Conservation (phyloP, 768 basidiomycete genomes). For the Lentinus tigrinus region DNA sequence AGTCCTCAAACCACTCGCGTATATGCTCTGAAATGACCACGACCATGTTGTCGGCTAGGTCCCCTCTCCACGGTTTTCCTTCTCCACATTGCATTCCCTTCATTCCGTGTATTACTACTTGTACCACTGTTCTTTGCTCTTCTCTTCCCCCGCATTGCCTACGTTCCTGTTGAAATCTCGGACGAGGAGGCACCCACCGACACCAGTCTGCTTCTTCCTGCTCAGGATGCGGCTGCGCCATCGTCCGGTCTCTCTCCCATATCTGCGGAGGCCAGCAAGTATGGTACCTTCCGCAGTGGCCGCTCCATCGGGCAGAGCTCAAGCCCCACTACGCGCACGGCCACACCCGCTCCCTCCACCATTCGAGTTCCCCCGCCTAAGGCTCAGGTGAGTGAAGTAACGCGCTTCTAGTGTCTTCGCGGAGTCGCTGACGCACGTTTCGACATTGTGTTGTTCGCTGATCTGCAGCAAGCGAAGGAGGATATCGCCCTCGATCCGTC, state of each 20-base stretch:
- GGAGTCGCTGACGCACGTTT: conserved; percentile 15
- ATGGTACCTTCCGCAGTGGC: conserved; percentile 67
- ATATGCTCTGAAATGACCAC: neutral
- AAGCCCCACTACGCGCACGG: conserved; percentile 48
- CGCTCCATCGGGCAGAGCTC: conserved; percentile 53
- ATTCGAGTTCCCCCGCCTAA: conserved; percentile 23
- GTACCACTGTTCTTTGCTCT: conserved; percentile 60
- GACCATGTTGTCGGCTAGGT: conserved; percentile 7
- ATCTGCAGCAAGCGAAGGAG: conserved; percentile 36
- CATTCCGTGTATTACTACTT: conserved; percentile 65
- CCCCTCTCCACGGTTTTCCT: conserved; percentile 36
- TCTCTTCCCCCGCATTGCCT: conserved; percentile 62
- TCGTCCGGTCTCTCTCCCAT: conserved; percentile 54
- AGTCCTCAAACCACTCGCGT: neutral
- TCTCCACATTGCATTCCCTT: conserved; percentile 54
- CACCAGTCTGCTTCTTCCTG: conserved; percentile 55
- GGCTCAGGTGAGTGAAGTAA: conserved; percentile 18
- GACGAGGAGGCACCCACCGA: conserved; percentile 39
- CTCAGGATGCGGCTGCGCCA: conserved; percentile 42
- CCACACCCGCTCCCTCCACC: conserved; percentile 42
- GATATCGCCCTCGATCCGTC: conserved; percentile 62
- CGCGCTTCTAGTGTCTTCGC: conserved; percentile 2
- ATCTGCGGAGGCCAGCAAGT: conserved; percentile 51
- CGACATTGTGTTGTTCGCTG: neutral
- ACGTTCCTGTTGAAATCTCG: conserved; percentile 48